A percentile compares a stretch with the other conserved stretches of the same genome.
phyloP scores from a whole-genome alignment of 169 alveolate species.

The Eimeria falciformis region DNA sequence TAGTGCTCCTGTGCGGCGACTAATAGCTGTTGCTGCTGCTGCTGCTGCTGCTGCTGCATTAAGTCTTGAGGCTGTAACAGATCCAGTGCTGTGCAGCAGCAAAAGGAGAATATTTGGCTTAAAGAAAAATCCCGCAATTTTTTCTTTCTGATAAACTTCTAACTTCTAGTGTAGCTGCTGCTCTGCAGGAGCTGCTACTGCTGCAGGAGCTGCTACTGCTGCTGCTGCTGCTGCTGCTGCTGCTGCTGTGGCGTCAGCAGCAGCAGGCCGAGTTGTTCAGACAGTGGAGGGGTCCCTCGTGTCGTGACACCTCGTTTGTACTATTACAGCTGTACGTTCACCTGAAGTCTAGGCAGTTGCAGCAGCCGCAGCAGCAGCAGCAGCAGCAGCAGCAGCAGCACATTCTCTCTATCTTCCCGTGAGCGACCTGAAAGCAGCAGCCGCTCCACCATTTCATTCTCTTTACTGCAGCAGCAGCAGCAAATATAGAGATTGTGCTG shows the following conservation, averaged over 20 bases:
- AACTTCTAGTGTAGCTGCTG: slow-evolving; percentile 40
- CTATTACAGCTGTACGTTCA: slow-evolving; percentile 17
- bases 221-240: slow-evolving; percentile 51
- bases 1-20: neutral
- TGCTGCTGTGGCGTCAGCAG: slow-evolving; percentile 47
- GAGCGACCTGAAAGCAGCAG: slow-evolving; percentile 17
- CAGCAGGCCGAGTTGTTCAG: slow-evolving; percentile 47
- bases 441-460: slow-evolving; percentile 39
- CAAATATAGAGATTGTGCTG: slow-evolving; percentile 4
- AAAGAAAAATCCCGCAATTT: neutral
- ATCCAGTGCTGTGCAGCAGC: neutral
- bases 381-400: slow-evolving; percentile 56
- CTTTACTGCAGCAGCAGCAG: slow-evolving; percentile 39
- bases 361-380: slow-evolving; percentile 53
- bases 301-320: slow-evolving; percentile 13
- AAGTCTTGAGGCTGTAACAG: neutral
- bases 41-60: slow-evolving; percentile 27
- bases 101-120: neutral
- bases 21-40: neutral
- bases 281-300: slow-evolving; percentile 24
- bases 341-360: neutral
- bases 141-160: neutral
- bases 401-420: slow-evolving; percentile 49
- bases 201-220: slow-evolving; percentile 34
- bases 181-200: neutral